Percentiles rank a stretch among this genome's conserved stretches.
Evolutionary conservation across 2,329 filamentous ascomycete species (phyloP).

Genomic region (Aureobasidium sp.): DNA sequence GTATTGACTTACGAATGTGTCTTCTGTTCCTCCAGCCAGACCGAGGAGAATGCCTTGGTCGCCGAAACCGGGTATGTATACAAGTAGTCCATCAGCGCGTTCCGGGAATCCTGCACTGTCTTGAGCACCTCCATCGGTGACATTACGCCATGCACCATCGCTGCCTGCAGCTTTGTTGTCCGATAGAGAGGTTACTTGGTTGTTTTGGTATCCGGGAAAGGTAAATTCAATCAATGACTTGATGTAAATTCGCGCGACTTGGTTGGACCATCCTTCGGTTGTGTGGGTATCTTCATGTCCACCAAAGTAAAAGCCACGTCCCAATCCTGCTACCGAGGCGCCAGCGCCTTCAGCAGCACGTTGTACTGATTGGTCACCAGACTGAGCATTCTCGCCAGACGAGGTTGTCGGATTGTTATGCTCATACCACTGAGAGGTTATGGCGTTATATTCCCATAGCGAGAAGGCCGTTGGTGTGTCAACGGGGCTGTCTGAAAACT

Average conservation of each 20-base stretch:
- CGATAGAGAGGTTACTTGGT: slow-evolving; percentile 49
- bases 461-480: slow-evolving; percentile 50
- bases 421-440: slow-evolving; percentile 52
- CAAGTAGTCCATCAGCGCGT: slow-evolving; percentile 61
- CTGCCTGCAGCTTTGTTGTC: slow-evolving; percentile 47
- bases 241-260: slow-evolving; percentile 56
- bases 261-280: slow-evolving; percentile 58
- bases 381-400: slow-evolving; percentile 52
- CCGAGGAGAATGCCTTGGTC: slow-evolving; percentile 66
- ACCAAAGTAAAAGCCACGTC: slow-evolving; percentile 69
- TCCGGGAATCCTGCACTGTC: slow-evolving; percentile 58
- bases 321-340: slow-evolving; percentile 58
- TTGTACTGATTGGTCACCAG: slow-evolving; percentile 49
- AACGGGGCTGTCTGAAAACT: slow-evolving; percentile 57
- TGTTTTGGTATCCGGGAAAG: slow-evolving; percentile 59
- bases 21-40: slow-evolving; percentile 63
- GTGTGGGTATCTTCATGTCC: slow-evolving; percentile 61
- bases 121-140: slow-evolving; percentile 63
- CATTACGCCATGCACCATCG: slow-evolving; percentile 61
- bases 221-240: slow-evolving; percentile 69
- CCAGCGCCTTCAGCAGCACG: slow-evolving; percentile 66
- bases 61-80: slow-evolving; percentile 71
- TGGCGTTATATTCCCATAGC: slow-evolving; percentile 62
- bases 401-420: slow-evolving; percentile 53
- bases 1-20: slow-evolving; percentile 48